A percentile compares a stretch with the other conserved stretches of the same genome.
Evolutionary conservation across 2,329 filamentous ascomycete species (phyloP).

Genomic region (Trichophyton benhamiae): DNA sequence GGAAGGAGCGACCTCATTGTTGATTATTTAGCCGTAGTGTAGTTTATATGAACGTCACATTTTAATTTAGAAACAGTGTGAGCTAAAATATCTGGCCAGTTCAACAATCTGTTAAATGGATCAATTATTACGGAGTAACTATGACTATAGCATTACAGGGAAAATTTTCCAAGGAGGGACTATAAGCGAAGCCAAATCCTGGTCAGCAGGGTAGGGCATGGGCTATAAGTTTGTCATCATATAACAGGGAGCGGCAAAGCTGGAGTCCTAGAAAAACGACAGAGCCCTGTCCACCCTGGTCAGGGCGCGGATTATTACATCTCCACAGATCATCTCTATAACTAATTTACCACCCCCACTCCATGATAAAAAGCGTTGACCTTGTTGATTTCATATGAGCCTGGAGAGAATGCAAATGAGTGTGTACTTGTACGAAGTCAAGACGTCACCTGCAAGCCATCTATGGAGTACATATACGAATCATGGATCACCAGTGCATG

Average conservation of each 20-base stretch:
- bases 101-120: no score
- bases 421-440: background rate
- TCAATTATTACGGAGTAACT: no score
- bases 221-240: no score
- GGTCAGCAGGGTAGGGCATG: no score
- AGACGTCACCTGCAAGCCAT: background rate
- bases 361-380: background rate
- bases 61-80: no score
- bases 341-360: background rate
- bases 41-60: no score
- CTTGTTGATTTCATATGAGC: background rate
- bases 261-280: background rate
- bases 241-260: no score
- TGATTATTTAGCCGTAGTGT: no score
- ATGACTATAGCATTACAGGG: no score
- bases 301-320: background rate
- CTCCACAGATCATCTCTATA: background rate
- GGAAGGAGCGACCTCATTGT: no score
- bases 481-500: background rate
- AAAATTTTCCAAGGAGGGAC: background rate
- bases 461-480: background rate
- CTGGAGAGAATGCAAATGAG: background rate
- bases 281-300: background rate
- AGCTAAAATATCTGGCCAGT: no score
- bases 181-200: no score